phyloP scores from a whole-genome alignment of 148 eudicot species.

The Chenopodium berlandieri region DNA sequence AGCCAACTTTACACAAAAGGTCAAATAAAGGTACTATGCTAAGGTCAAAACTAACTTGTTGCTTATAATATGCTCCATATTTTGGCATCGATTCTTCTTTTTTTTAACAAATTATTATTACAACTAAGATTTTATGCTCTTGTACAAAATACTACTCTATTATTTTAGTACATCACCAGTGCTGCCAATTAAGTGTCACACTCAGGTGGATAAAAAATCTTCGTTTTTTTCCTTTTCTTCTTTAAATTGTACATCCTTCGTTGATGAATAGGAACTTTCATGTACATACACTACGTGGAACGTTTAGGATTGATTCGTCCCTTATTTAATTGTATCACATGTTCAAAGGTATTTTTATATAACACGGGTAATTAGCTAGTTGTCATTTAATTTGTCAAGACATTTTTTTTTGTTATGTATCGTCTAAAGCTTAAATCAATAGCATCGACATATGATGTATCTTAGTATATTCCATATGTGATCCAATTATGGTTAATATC shows the following conservation, averaged over 20 bases:
- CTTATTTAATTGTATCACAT: no score
- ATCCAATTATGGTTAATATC: background rate
- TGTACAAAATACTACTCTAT: background rate
- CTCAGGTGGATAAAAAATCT: background rate
- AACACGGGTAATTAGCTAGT: no score
- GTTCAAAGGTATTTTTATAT: no score
- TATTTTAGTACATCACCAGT: background rate
- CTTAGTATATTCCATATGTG: background rate
- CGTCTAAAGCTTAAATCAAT: no score
- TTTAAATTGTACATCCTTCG: background rate
- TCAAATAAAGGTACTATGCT: constrained; percentile 14
- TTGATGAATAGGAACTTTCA: background rate
- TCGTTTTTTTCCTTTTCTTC: background rate
- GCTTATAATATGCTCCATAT: constrained; percentile 22
- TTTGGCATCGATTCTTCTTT: background rate
- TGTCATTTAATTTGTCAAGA: no score
- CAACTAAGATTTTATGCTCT: background rate
- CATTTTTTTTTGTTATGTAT: no score
- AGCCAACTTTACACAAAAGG: constrained; percentile 30
- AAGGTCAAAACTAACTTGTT: constrained; percentile 31
- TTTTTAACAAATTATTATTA: background rate
- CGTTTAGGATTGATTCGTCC: no score
- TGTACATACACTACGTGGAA: no score
- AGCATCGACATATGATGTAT: background rate
- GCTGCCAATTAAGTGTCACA: constrained; percentile 2